phyloP scores from a whole-genome alignment of 2,329 filamentous ascomycete genomes.

The Neofusicoccum umdonicola region DNA sequence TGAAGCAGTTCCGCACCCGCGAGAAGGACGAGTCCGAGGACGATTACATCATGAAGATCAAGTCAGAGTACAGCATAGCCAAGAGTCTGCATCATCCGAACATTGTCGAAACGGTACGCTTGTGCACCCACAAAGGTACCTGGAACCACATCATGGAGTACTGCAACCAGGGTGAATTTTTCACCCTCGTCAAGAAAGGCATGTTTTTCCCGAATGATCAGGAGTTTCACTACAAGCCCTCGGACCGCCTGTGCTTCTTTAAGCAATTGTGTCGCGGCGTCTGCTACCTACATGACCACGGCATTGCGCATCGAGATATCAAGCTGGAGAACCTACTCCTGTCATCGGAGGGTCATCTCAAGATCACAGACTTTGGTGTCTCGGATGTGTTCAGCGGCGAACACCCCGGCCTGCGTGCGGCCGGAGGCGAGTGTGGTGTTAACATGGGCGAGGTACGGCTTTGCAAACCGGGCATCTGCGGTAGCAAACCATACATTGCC shows the following conservation, averaged over 20 bases:
- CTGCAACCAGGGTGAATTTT: slow-evolving; percentile 79
- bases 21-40: slow-evolving; percentile 65
- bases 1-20: slow-evolving; percentile 82
- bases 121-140: slow-evolving; percentile 69
- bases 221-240: slow-evolving; percentile 49
- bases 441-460: slow-evolving; percentile 69
- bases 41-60: slow-evolving; percentile 86
- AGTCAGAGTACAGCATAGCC: slow-evolving; percentile 84
- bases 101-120: slow-evolving; percentile 74
- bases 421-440: slow-evolving; percentile 70
- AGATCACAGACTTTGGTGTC: slow-evolving; percentile 90
- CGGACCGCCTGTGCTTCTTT: slow-evolving; percentile 79
- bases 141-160: slow-evolving; percentile 96
- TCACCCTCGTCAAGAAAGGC: slow-evolving; percentile 64
- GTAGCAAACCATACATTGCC: slow-evolving; percentile 81
- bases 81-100: slow-evolving; percentile 85
- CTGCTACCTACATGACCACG: slow-evolving; percentile 75
- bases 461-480: slow-evolving; percentile 77
- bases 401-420: slow-evolving; percentile 73
- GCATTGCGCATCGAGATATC: slow-evolving; percentile 87
- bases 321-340: slow-evolving; percentile 86
- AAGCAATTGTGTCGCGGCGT: slow-evolving; percentile 84
- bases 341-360: slow-evolving; percentile 74
- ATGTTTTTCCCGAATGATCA: slow-evolving; percentile 26
- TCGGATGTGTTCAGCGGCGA: slow-evolving; percentile 81